A percentile compares a stretch with the other conserved stretches of the same genome.
These are phyloP conservation scores for Parathielavia appendiculata DNA, from an alignment of 495 filamentous ascomycete genomes.

Conservation along the genomic window DNA sequence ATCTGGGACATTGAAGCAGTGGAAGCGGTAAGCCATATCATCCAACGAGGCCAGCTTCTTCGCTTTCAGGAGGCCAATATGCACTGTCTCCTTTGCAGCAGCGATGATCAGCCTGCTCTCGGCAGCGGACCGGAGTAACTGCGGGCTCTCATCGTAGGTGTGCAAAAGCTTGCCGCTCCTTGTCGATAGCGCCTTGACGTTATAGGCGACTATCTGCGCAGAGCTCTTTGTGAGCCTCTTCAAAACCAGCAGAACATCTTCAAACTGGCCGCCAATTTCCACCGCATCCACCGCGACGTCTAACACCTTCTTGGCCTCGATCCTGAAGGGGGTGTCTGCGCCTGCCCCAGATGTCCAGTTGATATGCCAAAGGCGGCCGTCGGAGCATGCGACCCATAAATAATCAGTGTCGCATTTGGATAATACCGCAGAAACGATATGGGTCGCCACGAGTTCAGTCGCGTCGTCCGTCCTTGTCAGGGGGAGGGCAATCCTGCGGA, in stretches of 20 bases:
- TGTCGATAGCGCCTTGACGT: conserved; percentile 24
- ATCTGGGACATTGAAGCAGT: conserved; percentile 48
- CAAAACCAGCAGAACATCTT: conserved; percentile 44
- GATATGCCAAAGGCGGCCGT: conserved; percentile 63
- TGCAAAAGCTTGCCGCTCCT: conserved; percentile 29
- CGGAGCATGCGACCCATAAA: conserved; percentile 65
- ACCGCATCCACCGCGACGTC: conserved; percentile 43
- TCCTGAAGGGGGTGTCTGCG: conserved; percentile 34
- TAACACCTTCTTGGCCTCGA: conserved; percentile 36
- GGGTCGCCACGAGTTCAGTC: conserved; percentile 21
- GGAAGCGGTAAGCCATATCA: conserved; percentile 45
- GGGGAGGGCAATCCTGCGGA: conserved; percentile 53
- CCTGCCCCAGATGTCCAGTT: conserved; percentile 64
- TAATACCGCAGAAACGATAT: conserved; percentile 52
- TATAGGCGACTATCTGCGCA: conserved; percentile 41
- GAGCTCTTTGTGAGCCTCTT: conserved; percentile 27
- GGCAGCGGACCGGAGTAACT: conserved; percentile 30
- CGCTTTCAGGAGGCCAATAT: conserved; percentile 35
- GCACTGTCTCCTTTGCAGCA: conserved; percentile 34
- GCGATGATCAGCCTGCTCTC: conserved; percentile 35
- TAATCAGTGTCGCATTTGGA: conserved; percentile 54
- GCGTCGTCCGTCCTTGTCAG: conserved; percentile 23
- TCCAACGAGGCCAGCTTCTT: conserved; percentile 24
- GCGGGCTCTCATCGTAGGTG: conserved; percentile 29
- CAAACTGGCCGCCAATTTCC: conserved; percentile 29